Evolutionary conservation across 106 monocot species (phyloP), one percentile per base, ranked within the genome.

Genomic region (Acorus calamus): DNA sequence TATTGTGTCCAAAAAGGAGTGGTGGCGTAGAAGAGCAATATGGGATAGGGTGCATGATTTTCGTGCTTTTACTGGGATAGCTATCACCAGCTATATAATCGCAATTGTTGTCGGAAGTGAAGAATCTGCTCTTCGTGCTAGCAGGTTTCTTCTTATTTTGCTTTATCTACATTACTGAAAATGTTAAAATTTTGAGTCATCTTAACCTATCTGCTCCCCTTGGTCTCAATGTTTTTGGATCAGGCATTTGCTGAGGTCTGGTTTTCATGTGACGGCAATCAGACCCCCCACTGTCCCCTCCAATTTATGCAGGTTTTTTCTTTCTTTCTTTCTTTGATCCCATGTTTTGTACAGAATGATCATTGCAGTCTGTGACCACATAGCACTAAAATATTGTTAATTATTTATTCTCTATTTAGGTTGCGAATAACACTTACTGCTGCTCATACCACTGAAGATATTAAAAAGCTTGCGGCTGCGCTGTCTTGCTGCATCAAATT

Each of bases 241-340:
- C 72, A 93, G 93, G 56, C 76, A 87, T 51, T 72, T 90, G 84
- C 54, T 96, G 60, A 60, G 64, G 77, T 85, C 76, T 52, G 94
- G 91, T 47, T 91, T 96, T 57, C 90, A 91, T 68, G 78, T 96
- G 7, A 87, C 77, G 7, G 90, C 91, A 2, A 81, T 96, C 55
- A 74, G 94, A 70, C 94, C 94, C 69, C 91, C 94, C 11, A 84
- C 87, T 4, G 94, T 96, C 4, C 78, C 94, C 61, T 61, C 84
- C 4, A 87, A 96, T 69, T 90, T 83, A 50, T 91, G 94, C 90
- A 82, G 94, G 90, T 91, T 55, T 10, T 50, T 10, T 4, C 49
- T 7, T 43, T n/a, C n/a, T 53, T 57, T 2, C 12, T 12, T 10
- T 47, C 41, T 4, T 70, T 56, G 9, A 14, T 49, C 52, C 71